A percentile compares a stretch with the other conserved stretches of the same genome.
Evolutionary conservation across 2,329 filamentous ascomycete genomes (phyloP).

Genomic region (Juglanconis juglandina): DNA sequence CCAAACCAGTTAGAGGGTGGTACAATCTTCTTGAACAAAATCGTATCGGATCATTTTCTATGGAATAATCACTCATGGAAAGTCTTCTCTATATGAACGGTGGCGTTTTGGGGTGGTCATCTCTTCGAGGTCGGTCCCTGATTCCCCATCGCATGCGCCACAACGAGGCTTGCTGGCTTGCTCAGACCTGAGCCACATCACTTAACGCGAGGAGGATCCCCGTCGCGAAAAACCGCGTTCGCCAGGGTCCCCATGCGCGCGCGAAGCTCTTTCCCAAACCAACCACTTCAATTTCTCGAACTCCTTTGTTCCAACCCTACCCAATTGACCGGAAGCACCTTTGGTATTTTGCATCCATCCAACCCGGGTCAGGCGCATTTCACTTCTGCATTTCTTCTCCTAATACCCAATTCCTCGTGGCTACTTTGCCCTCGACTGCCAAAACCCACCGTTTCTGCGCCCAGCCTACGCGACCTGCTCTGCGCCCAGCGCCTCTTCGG

Average conservation of each 20-base stretch:
- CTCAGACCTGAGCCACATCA: neutral
- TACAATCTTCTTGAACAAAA: no score
- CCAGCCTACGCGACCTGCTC: conserved; percentile 6
- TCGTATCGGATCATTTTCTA: no score
- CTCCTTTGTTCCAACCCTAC: neutral
- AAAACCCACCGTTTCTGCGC: conserved; percentile 6
- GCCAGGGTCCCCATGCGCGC: neutral
- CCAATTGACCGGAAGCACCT: neutral
- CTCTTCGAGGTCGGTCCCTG: no score
- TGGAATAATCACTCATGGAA: no score
- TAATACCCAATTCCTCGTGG: neutral
- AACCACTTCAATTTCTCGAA: neutral
- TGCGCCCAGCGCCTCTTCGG: conserved; percentile 7
- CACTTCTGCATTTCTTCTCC: neutral
- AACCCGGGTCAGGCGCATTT: neutral
- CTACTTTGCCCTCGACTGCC: neutral
- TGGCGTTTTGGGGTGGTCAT: no score
- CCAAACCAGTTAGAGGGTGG: no score
- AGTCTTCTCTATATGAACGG: no score
- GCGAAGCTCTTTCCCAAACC: neutral
- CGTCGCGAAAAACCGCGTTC: neutral
- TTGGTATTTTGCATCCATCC: neutral
- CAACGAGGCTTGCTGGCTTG: neutral
- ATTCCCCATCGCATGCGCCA: neutral
- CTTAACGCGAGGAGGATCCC: neutral